Base-by-base conservation (phyloP, 2,329 filamentous ascomycete species). In the Myriosclerotinia duriaeana region DNA sequence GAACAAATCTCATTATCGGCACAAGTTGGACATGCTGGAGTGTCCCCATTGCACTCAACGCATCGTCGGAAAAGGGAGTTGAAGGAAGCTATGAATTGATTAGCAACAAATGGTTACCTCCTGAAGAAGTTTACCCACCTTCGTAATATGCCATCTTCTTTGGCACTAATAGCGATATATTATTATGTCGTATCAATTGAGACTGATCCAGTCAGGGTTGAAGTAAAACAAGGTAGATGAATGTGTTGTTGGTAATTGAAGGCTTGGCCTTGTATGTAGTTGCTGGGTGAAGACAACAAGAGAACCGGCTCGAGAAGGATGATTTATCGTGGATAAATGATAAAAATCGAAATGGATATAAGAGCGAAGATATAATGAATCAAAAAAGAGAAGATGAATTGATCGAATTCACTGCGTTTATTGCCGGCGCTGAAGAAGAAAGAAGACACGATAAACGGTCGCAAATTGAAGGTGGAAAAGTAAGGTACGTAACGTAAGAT, bases 21-120 rank as follows among this genome's bases (percentile, higher is more conserved):
- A 75, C 88, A 91, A n/a, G 76, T 68, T n/a, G 86, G 86, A 76
- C 88, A 90, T 30, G 81, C 78, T 4, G 87, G 87, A 9, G 80
- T 78, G 48, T 75, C 73, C 11, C 78, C 71, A 12, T 88, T 90
- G 71, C 81, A 74, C 52, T 66, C 66, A 60, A 87, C 79, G 76
- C 88, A 90, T 72, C 85, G 82, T 72, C 83, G 81, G 76, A 87
- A 85, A 64, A 87, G 76, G 64, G 58, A 55, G 34, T 71, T 46
- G 53, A 72, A 72, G 38, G 72, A 67, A n/a, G 71, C 74, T 76
- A 60, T 55, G 62, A 72, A 66, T 50, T 71, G 69, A 67, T 65
- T 68, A 60, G 30, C 68, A 68, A 66, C 66, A 66, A 7, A 53
- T 65, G 2, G 56, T 66, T 60, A 66, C 66, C 30, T 66, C 5